Conservation (phyloP, 1,284 basidiomycete species). For the Heterobasidion annosum region DNA sequence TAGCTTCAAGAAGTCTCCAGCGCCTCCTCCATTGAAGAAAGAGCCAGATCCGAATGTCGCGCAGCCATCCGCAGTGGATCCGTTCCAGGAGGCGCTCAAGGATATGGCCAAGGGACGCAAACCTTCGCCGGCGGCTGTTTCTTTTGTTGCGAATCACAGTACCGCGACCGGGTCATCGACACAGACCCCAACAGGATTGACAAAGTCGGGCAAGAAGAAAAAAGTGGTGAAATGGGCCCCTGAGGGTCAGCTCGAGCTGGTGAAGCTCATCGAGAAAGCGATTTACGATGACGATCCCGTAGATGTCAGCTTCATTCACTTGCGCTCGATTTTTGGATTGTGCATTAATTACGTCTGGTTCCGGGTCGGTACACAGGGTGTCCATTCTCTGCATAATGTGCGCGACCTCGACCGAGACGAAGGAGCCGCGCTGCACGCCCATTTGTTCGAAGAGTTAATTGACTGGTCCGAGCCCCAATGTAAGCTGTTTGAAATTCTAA, state of each 20-base stretch:
- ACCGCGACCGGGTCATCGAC: slow-evolving; percentile 6
- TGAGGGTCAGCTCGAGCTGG: slow-evolving; percentile 57
- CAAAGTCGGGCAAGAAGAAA: slow-evolving; percentile 47
- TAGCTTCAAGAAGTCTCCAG: slow-evolving; percentile 67
- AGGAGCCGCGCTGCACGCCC: slow-evolving; percentile 71
- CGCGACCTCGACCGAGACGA: slow-evolving; percentile 80
- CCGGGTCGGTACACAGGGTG: slow-evolving; percentile 44
- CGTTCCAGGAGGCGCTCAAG: slow-evolving; percentile 74
- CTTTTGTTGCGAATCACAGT: slow-evolving; percentile 21
- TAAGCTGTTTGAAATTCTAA: slow-evolving; percentile 28
- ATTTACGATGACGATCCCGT: slow-evolving; percentile 77
- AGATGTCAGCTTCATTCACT: slow-evolving; percentile 56
- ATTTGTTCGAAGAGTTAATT: slow-evolving; percentile 72
- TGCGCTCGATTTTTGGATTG: slow-evolving; percentile 26
- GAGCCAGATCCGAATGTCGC: slow-evolving; percentile 53
- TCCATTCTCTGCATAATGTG: slow-evolving; percentile 54
- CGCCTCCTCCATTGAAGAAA: slow-evolving; percentile 33
- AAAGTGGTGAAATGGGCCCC: slow-evolving; percentile 73
- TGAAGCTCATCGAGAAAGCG: slow-evolving; percentile 73
- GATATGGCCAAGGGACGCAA: slow-evolving; percentile 55
- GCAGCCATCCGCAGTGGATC: slow-evolving; percentile 66
- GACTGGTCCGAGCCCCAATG: slow-evolving; percentile 74
- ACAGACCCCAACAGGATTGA: slow-evolving; percentile 18
- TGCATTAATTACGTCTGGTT: slow-evolving; percentile 43
- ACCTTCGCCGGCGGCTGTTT: slow-evolving; percentile 35